Base-by-base conservation (phyloP, 352 stramenopile genomes). In the Phytopythium aichiense region DNA sequence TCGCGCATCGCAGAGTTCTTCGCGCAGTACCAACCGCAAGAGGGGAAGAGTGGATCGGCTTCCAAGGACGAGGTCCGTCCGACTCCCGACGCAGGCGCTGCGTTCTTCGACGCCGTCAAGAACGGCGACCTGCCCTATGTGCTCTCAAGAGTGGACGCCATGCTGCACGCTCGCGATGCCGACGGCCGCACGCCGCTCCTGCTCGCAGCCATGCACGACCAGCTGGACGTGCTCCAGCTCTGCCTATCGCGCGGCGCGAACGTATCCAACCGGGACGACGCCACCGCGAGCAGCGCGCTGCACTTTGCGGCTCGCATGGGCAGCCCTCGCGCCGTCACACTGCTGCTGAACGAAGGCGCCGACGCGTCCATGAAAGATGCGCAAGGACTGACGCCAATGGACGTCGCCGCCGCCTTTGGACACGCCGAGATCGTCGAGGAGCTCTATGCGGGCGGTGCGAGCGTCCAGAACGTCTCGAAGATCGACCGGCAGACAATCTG, bases 391-490 rank as follows among this genome's bases (percentile, higher is more conserved):
- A 51, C 54, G 18, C 22, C 54, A 0, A 60, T 60, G n/a, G 38
- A 40, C 23, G 42, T 49, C n/a, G 54, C 54, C 23, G 54, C 23
- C 7, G 40, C 23, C 4, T 25, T 22, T 1, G 54, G 54, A 22
- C 22, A 60, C 54, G 22, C 73, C 7, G 66, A 73, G 22, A 79
- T 79, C 30, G 66, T 94, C 20, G 53, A 69, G 12, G 81, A 77
- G 51, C 65, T 94, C 23, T 84, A 91, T 56, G 33, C 68, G 6
- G 64, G 70, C 15, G 69, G 63, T 6, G 64, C 75, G 38, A 63
- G 33, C 23, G 37, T 59, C 3, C 53, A 20, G n/a, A 59, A 59
- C 35, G 23, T 46, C 33, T 59, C 53, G 1, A 57, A 40, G 37
- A 59, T 59, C 23, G 53, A 59, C 23, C 53, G 37, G 6, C n/a